These are phyloP conservation scores for Nitzschia inconspicua DNA, from an alignment of 108 stramenopile genomes.

Conservation along the genomic window DNA sequence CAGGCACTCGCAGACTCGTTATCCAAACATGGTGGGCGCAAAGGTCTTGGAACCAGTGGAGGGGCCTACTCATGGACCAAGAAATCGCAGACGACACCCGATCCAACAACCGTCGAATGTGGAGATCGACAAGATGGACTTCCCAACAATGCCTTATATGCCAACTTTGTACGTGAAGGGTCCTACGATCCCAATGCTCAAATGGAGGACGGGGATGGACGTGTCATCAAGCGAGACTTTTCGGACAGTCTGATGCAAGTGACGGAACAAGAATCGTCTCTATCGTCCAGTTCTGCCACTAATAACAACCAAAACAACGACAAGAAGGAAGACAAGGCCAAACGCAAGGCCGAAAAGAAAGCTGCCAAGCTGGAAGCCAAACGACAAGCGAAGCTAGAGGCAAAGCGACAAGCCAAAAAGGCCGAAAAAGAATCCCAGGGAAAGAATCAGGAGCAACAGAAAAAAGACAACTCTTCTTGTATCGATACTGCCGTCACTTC, in stretches of 20 bases:
- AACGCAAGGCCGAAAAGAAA: conserved; percentile 48
- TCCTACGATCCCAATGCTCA: conserved; percentile 46
- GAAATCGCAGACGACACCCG: conserved; percentile 25
- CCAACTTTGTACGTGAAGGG: conserved; percentile 71
- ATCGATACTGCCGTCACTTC: too few species aligned
- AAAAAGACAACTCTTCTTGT: too few species aligned
- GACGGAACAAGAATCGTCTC: conserved; percentile 9
- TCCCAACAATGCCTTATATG: conserved; percentile 76
- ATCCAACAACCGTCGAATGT: conserved; percentile 23
- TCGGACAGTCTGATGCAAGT: conserved; percentile 40
- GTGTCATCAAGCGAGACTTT: conserved; percentile 77
- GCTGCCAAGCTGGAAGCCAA: conserved; percentile 76
- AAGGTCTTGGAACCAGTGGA: conserved; percentile 48
- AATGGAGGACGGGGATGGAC: conserved; percentile 60
- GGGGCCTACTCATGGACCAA: conserved; percentile 54
- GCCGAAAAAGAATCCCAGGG: conserved; percentile 3
- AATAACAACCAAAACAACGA: conserved; percentile 6
- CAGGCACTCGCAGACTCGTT: conserved; percentile 77
- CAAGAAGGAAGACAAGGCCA: conserved; percentile 29
- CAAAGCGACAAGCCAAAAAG: conserved; percentile 54
- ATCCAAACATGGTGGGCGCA: conserved; percentile 56
- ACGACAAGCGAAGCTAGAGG: conserved; percentile 55
- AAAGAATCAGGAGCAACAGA: background rate
- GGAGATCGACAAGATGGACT: conserved; percentile 59
- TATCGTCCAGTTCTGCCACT: background rate